These are phyloP conservation scores for Licmophora abbreviata DNA, from an alignment of 108 stramenopile species.

Conservation along the genomic window DNA sequence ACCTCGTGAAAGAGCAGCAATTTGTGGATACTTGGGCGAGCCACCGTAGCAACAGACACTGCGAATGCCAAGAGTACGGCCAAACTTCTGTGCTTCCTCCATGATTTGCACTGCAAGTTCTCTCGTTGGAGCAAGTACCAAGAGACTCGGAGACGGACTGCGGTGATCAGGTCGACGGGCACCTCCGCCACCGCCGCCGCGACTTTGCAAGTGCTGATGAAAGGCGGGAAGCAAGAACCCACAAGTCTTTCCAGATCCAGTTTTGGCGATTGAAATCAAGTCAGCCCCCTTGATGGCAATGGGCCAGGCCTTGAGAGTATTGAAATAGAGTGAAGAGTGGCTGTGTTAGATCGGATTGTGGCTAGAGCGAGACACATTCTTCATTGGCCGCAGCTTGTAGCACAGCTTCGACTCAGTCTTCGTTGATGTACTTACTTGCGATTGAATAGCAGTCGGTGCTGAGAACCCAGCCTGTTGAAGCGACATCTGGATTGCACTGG, in stretches of 20 bases:
- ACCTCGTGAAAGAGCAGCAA: conserved; percentile 75
- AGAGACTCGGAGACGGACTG: conserved; percentile 36
- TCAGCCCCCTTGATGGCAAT: conserved; percentile 84
- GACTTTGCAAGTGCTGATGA: conserved; percentile 53
- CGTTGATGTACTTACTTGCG: conserved; percentile 44
- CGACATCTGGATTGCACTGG: conserved; percentile 42
- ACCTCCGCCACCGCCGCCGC: conserved; percentile 14
- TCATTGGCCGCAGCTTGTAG: neutral
- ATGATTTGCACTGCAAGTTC: conserved; percentile 97
- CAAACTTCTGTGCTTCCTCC: conserved; percentile 95
- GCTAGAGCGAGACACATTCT: neutral
- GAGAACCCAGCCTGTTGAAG: conserved; percentile 75
- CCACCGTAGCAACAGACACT: conserved; percentile 97
- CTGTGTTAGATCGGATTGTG: neutral
- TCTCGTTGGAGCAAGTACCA: conserved; percentile 96
- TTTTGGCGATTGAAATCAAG: conserved; percentile 97
- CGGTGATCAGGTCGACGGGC: conserved; percentile 20
- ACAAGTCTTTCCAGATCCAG: conserved; percentile 94
- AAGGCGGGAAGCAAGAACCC: conserved; percentile 95
- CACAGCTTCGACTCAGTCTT: neutral
- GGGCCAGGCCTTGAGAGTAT: conserved; percentile 64
- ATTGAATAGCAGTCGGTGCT: conserved; percentile 78
- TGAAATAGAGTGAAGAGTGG: conserved; percentile 3
- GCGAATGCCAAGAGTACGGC: conserved; percentile 85
- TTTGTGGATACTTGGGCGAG: conserved; percentile 86